Evolutionary conservation across 2,329 filamentous ascomycete species (phyloP), one percentile per base, ranked within the genome.

Genomic region (Penicillium digitatum): DNA sequence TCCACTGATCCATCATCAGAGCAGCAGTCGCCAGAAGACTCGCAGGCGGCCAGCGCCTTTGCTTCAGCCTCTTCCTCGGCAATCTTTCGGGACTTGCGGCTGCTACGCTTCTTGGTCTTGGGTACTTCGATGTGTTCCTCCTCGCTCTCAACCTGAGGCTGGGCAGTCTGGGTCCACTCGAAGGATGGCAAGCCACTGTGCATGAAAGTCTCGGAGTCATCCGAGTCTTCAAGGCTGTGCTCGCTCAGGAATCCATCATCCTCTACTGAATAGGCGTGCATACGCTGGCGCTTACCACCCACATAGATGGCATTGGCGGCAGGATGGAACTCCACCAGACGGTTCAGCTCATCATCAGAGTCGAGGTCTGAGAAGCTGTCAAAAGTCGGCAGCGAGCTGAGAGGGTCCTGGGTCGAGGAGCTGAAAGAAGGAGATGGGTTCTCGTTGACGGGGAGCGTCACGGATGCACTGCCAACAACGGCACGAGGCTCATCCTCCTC

Each of bases 341-440:
- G 82, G 71, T 84, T 87, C 66, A 95, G 90, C 70, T 94, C 90
- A 81, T 95, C 90, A 67, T 96, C 92, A 0, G 89, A 91, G 72
- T 96, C 92, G 54, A 96, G 82, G 66, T 95, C 91, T 24, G 92
- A 94, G 63, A 95, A 84, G 62, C 90, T 88, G 72, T 95, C 89
- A 64, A 95, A 95, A 9, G 81, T 79, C 26, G 88, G 87, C 29
- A 94, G 81, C 24, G 82, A 82, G 76, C 82, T 74, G 59, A 80
- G 77, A 54, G 76, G 73, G 62, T 82, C 77, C 63, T 79, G 74
- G 53, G 68, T 69, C 39, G 74, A 71, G 63, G 64, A 76, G 69
- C 66, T 74, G 69, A 74, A 74, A 16, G 69, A 66, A 10, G 72
- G 66, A 35, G 73, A 66, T 7, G 68, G 66, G 60, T 69, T 73